These are phyloP conservation scores for Coemansia sp. DNA, from an alignment of 192 early-diverging fungal genomes.

Conservation along the genomic window DNA sequence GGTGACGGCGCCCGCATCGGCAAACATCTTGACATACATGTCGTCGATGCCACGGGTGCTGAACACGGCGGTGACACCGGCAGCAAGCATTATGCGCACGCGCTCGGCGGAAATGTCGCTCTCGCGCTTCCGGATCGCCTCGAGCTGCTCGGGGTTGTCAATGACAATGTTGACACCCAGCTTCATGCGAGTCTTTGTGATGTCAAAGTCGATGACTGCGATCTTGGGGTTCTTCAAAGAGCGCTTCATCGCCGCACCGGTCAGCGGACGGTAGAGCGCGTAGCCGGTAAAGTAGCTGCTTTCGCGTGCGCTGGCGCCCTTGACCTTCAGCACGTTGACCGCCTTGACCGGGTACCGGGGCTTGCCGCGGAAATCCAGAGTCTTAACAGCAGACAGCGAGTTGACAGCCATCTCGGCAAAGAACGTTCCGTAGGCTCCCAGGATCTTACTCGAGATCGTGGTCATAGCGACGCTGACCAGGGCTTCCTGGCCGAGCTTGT, in stretches of 20 bases:
- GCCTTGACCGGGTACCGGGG: slow-evolving; percentile 94
- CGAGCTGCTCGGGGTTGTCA: slow-evolving; percentile 96
- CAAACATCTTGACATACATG: slow-evolving; percentile 96
- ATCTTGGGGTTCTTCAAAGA: slow-evolving; percentile 86
- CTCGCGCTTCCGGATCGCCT: slow-evolving; percentile 92
- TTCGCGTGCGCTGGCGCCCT: slow-evolving; percentile 89
- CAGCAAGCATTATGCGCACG: slow-evolving; percentile 89
- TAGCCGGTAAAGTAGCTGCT: slow-evolving; percentile 88
- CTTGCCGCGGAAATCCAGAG: slow-evolving; percentile 76
- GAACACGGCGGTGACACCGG: slow-evolving; percentile 95
- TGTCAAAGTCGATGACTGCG: slow-evolving; percentile 97
- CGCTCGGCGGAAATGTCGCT: slow-evolving; percentile 95
- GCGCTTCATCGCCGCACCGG: slow-evolving; percentile 93
- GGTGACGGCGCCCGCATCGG: slow-evolving; percentile 97
- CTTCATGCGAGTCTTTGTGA: slow-evolving; percentile 97
- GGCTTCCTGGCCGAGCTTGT: slow-evolving; percentile 87
- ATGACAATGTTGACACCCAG: slow-evolving; percentile 97
- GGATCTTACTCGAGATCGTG: slow-evolving; percentile 95
- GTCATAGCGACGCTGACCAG: slow-evolving; percentile 97
- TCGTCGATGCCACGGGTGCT: slow-evolving; percentile 99
- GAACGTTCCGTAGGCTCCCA: slow-evolving; percentile 96
- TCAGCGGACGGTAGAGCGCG: slow-evolving; percentile 96
- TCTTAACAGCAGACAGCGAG: slow-evolving; percentile 89
- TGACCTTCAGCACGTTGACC: slow-evolving; percentile 96
- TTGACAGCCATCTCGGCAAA: slow-evolving; percentile 96